Base-by-base conservation (phyloP, 2,329 filamentous ascomycete species). In the Fusarium sp. region DNA sequence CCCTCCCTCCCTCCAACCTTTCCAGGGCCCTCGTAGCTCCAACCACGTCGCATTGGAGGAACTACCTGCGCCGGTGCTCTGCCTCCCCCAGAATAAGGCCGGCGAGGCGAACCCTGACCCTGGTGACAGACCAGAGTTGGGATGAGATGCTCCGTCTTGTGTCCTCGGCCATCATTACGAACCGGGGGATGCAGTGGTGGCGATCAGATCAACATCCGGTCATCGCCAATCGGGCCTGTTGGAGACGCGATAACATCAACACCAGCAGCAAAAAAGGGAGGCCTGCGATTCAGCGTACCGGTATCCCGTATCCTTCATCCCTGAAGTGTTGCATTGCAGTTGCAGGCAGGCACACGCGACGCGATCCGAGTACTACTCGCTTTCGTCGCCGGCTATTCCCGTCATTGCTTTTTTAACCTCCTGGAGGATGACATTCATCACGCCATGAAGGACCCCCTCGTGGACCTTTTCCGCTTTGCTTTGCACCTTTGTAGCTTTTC, bases 161-260 rank as follows among this genome's bases (percentile, higher is more conserved):
- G 56, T 14, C 24, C 56, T 42, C 22, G 11, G 29, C 2, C 16
- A 59, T 62, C 31, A 29, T 52, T 52, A 27, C 50, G 42, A 62
- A 20, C 31, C 29, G 20, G 59, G 42, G 42, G 31, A 37, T 34
- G 29, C 14, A 52, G 24, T 54, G 31, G 24, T 50, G n/a, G 62
- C 62, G 62, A 64, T 64, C 40, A 67, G 62, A 73, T 70, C 70
- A 73, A 42, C 56, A 29, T 59, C 56, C n/a, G 42, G 47, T 52
- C 59, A 52, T 73, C 70, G 71, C 56, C 59, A 70, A 73, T 73
- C 71, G 70, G 59, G 57, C 45, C 27, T 73, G 52, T 31, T 72
- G 34, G n/a, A 50, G 47, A 56, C 20, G 18, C 6, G 31, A 27
- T 37, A 42, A 34, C n/a, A 42, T 22, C 50, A 29, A 22, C 34